Base-by-base conservation (phyloP, 176 grass and related monocot genomes). In the Zea mays region DNA sequence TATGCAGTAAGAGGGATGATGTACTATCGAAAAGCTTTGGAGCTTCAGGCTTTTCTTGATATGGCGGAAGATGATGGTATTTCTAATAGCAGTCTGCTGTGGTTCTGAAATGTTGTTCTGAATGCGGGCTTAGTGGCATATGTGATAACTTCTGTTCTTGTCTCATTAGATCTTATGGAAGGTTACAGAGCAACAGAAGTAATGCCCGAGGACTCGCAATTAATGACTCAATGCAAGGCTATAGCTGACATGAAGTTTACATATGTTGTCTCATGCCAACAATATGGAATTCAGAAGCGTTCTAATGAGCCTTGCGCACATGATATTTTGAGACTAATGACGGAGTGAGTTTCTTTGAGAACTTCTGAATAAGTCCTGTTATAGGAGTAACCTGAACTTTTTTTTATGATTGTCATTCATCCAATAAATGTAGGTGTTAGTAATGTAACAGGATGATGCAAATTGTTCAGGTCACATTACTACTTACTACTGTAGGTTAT, bases 161-260 rank as follows among this genome's bases (percentile, higher is more conserved):
- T 67, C 69, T 42, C 42, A 58, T 83, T 55, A 95, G 96, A 99
- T 90, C 89, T 99, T 78, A 92, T 99, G 92, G 19, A 92, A 81
- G 96, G 96, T 71, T 99, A 99, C 73, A 92, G 69, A 90, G 81
- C 92, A 54, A 87, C 86, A 21, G 86, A 90, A 81, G 66, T 88
- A 81, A 90, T 88, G 79, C 90, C 85, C 44, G 91, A 95, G 62
- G 96, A 91, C 17, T 82, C 89, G 41, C 73, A 85, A 71, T 67
- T 99, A 66, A 92, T 90, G 92, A 86, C 83, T 49, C 73, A 94
- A 70, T 99, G 96, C 83, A 93, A 99, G 86, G 96, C 96, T 79
- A 85, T 99, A 85, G 91, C 87, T 81, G 96, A 99, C 54, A 90
- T 95, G 92, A 99, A 99, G 65, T 99, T 99, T 80, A 99, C 96